Percentiles rank a stretch among this genome's conserved stretches.
phyloP scores from a whole-genome alignment of 2,329 filamentous ascomycete species.

The Epichloe sp. region DNA sequence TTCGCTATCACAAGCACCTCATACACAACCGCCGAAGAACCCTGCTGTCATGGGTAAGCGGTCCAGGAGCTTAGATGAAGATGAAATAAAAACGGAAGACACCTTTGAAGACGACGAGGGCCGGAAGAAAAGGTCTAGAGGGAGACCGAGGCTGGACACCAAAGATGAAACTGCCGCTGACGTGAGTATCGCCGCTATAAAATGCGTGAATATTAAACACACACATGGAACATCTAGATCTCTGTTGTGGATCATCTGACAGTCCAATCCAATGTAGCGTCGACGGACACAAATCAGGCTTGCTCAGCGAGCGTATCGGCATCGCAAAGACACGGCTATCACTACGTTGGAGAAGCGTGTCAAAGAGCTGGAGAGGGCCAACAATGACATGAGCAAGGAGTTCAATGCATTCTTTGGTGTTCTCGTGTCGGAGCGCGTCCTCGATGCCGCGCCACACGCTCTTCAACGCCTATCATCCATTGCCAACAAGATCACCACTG shows the following conservation, averaged over 20 bases:
- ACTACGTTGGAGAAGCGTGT: constrained; percentile 59
- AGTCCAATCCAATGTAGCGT: constrained; percentile 34
- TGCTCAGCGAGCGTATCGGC: constrained; percentile 73
- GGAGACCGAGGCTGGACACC: constrained; percentile 62
- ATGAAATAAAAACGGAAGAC: constrained; percentile 6
- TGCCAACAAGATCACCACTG: constrained; percentile 42
- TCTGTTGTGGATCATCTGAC: background rate
- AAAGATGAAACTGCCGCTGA: constrained; percentile 66
- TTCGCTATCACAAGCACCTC: background rate
- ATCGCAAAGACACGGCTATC: constrained; percentile 74
- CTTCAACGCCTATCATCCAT: constrained; percentile 42
- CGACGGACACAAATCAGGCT: constrained; percentile 78
- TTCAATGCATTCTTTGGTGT: constrained; percentile 57
- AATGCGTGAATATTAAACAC: background rate
- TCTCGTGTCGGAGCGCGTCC: constrained; percentile 41
- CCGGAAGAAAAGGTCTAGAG: constrained; percentile 49
- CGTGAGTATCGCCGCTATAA: constrained; percentile 37
- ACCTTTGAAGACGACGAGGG: constrained; percentile 23
- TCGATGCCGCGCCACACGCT: constrained; percentile 43
- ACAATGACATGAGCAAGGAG: constrained; percentile 60
- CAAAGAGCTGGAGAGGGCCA: constrained; percentile 51
- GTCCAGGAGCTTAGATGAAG: constrained; percentile 8
- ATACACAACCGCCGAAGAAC: background rate
- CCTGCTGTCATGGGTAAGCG: constrained; percentile 3
- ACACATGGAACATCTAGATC: background rate